phyloP scores from a whole-genome alignment of 352 stramenopile genomes.

The Phytophthora rubi region DNA sequence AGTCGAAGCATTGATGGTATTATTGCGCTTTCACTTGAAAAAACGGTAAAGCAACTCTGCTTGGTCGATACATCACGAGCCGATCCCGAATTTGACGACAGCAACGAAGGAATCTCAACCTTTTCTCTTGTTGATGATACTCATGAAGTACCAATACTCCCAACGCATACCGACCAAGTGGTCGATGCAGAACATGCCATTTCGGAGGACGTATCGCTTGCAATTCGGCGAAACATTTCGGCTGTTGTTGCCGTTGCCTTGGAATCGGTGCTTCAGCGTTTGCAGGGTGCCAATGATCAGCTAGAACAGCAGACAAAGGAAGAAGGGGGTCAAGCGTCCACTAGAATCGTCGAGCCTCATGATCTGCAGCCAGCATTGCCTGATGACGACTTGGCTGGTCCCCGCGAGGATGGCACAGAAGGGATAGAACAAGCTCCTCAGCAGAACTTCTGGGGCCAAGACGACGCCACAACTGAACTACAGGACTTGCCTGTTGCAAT shows the following conservation, averaged over 20 bases:
- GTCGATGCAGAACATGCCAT: neutral
- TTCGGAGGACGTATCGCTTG: slow-evolving; percentile 29
- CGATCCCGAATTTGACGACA: neutral
- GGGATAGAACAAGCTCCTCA: neutral
- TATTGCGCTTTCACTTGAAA: slow-evolving; percentile 48
- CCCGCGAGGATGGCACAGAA: neutral
- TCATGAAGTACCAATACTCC: neutral
- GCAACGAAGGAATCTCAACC: neutral
- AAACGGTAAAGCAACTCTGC: slow-evolving; percentile 29
- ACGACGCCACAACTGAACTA: neutral
- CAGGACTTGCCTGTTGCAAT: slow-evolving; percentile 28
- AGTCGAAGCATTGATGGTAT: slow-evolving; percentile 46
- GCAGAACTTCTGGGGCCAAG: neutral
- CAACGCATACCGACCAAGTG: neutral
- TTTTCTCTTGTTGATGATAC: slow-evolving; percentile 1
- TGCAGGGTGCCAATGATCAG: slow-evolving; percentile 21
- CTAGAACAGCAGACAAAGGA: neutral
- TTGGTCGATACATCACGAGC: neutral
- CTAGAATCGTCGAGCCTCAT: neutral
- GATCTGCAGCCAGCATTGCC: neutral
- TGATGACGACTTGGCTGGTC: neutral
- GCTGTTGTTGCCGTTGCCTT: slow-evolving; percentile 39
- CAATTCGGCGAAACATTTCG: slow-evolving; percentile 40
- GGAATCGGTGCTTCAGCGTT: slow-evolving; percentile 32
- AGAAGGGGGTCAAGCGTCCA: neutral